Base-by-base conservation (phyloP, 2,329 filamentous ascomycete species). In the Monosporascus cannonballus region DNA sequence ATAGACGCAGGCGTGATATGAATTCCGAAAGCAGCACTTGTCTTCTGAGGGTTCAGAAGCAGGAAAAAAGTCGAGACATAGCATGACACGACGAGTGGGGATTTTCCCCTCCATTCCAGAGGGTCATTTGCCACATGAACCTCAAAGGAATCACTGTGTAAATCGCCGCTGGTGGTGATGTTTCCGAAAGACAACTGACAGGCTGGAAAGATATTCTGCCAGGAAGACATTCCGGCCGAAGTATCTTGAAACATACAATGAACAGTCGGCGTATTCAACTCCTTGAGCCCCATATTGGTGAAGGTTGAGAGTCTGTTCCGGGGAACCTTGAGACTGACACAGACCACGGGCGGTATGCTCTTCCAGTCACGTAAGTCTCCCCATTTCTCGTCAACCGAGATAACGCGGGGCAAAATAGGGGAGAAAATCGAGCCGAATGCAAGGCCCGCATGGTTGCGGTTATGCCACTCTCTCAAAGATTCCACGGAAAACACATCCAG, bases 141-240 rank as follows among this genome's bases (percentile, higher is more conserved):
- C 14, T 59, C 50, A 18, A 69, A 71, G 2, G 63, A 60, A 25
- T 70, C 66, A 4, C 60, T 56, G 2, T 65, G 52, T 5, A 52
- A 54, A 2, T 58, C 30, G 0, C 69, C 67, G 2, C 45, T 51
- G 0, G 61, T 57, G 36, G 58, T 61, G 14, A 73, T 48, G 0
- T 61, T 65, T 22, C 75, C 76, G 57, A 76, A 76, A 4, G 60
- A 50, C 34, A 77, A 56, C 0, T 77, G 75, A 22, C 73, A 64
- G 51, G 72, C 70, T 4, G 63, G 59, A 55, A 71, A 77, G 2
- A 53, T 50, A 34, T 54, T 39, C 14, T 51, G 20, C 50, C 38
- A 34, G 11, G 30, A 34, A 34, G 4, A 37, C 6, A 7, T 4
- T 11, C 25, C 18, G 15, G n/a, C 27, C 11, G 24, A 22, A n/a